These are phyloP conservation scores for Biscogniauxia marginata DNA, from an alignment of 2,329 filamentous ascomycete genomes.

Conservation along the genomic window DNA sequence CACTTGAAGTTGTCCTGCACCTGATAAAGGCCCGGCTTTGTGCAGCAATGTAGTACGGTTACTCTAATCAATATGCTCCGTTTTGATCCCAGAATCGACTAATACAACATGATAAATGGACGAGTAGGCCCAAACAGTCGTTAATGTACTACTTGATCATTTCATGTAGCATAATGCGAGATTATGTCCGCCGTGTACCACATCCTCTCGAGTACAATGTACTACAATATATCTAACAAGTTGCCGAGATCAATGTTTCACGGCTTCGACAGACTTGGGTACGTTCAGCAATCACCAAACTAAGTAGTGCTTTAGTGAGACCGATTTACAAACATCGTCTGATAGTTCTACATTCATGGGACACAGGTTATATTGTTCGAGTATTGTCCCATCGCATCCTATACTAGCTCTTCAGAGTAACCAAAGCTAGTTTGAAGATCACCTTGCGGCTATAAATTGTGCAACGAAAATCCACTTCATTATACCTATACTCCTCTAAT, in stretches of 20 bases:
- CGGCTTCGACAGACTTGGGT: neutral
- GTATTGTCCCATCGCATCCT: neutral
- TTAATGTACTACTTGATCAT: no score
- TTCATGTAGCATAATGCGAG: neutral
- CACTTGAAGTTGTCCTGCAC: no score
- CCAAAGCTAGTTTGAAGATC: neutral
- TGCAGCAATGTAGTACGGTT: no score
- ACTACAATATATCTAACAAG: neutral
- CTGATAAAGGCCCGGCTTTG: no score
- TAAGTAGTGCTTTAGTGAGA: neutral
- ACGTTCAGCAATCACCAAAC: neutral
- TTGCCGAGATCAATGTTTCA: neutral
- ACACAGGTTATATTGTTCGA: neutral
- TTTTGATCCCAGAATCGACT: no score
- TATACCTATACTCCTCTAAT: neutral
- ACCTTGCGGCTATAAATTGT: neutral
- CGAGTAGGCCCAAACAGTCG: no score
- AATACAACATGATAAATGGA: no score
- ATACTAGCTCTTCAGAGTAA: neutral
- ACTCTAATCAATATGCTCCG: no score
- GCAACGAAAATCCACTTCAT: neutral
- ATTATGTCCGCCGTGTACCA: neutral
- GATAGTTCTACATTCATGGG: neutral
- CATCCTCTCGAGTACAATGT: neutral
- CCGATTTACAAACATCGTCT: neutral